Conservation (phyloP, 129 eudicot species). For the Chrysanthemum makinoi region DNA sequence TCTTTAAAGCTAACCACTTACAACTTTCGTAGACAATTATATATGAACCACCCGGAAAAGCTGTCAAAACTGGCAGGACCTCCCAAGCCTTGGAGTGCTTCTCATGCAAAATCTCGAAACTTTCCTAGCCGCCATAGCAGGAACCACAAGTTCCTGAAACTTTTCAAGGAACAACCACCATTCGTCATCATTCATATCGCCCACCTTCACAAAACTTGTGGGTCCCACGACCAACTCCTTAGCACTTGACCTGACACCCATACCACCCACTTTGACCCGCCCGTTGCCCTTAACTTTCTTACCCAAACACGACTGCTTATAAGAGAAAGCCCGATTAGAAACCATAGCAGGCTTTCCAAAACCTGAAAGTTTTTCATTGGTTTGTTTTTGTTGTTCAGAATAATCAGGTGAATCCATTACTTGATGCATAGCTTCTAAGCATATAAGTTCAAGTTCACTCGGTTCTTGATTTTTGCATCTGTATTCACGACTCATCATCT, state of each 20-base stretch:
- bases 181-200: constrained; percentile 48
- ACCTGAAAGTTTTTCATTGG: constrained; percentile 7
- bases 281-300: constrained; percentile 29
- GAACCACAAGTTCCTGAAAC: constrained; percentile 46
- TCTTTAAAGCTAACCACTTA: no score
- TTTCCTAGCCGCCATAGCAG: constrained; percentile 37
- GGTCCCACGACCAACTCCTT: constrained; percentile 35
- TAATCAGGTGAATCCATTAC: constrained; percentile 9
- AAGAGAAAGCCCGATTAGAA: constrained; percentile 19
- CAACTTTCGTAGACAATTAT: no score
- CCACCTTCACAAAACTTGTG: constrained; percentile 50
- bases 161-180: constrained; percentile 45
- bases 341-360: constrained; percentile 21
- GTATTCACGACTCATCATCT: constrained; percentile 73
- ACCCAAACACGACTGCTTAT: constrained; percentile 28
- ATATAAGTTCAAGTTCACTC: constrained; percentile 61
- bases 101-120: constrained; percentile 35
- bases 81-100: constrained; percentile 26
- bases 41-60: background rate
- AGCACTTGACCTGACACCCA: constrained; percentile 40
- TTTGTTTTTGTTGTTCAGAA: constrained; percentile 18
- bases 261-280: constrained; percentile 23
- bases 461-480: constrained; percentile 51
- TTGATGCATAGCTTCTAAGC: constrained; percentile 48
- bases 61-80: constrained; percentile 36